Conservation (phyloP, 2,329 filamentous ascomycete species). For the Neonectria punicea region DNA sequence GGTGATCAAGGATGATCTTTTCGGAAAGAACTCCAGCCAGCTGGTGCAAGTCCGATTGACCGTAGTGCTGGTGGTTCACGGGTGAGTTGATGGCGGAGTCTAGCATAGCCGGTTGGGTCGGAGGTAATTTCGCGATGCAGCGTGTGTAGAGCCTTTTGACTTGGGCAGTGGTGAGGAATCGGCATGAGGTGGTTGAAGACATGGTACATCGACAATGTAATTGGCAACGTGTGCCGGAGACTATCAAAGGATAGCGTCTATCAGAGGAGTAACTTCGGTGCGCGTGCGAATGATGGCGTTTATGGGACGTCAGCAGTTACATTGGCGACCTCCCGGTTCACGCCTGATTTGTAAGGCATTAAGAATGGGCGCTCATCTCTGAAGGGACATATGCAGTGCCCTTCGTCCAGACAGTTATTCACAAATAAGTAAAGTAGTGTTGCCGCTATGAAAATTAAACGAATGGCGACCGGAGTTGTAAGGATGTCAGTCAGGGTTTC, state of each 20-base stretch:
- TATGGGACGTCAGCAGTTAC: not conserved
- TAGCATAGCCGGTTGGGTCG: slow-evolving; percentile 27
- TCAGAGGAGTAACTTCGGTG: too few species aligned
- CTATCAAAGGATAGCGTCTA: too few species aligned
- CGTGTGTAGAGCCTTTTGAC: slow-evolving; percentile 21
- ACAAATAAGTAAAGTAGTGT: not conserved
- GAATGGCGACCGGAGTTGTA: too few species aligned
- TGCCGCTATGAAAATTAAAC: too few species aligned
- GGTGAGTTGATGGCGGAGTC: slow-evolving; percentile 32
- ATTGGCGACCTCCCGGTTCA: not conserved
- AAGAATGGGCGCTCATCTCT: not conserved
- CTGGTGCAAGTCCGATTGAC: slow-evolving; percentile 32
- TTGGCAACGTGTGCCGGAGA: too few species aligned
- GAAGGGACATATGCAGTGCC: not conserved
- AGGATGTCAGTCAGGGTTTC: too few species aligned
- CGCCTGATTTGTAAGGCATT: not conserved
- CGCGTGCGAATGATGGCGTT: too few species aligned
- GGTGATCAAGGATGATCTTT: slow-evolving; percentile 37
- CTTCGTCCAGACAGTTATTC: not conserved
- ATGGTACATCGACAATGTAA: not conserved
- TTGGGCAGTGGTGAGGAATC: slow-evolving; percentile 26
- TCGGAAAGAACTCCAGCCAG: slow-evolving; percentile 34
- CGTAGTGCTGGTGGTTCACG: slow-evolving; percentile 28
- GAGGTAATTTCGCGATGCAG: slow-evolving; percentile 9
- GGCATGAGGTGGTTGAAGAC: not conserved